Evolutionary conservation across 495 filamentous ascomycete genomes (phyloP), one percentile per base, ranked within the genome.

Genomic region (Parachaetomium inaequale): DNA sequence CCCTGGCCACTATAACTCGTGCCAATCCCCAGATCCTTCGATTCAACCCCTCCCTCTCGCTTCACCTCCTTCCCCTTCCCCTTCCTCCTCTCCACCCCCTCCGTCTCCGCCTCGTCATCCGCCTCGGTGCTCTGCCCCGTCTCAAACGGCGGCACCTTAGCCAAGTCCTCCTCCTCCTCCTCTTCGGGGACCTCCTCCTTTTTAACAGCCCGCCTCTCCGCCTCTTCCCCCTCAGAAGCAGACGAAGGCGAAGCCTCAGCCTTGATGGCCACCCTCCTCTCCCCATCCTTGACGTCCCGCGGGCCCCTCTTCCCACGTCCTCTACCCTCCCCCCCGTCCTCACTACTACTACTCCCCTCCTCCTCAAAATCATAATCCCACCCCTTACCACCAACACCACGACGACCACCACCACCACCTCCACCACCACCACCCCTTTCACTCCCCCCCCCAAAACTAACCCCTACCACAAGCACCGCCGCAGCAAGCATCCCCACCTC

Each of bases 401-500:
- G 10, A 23, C 21, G 19, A 19, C 8, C 51, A 17, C 28, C 47
- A 17, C 26, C 26, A 11, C 26, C 0, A 26, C 51, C 3, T 19
- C 23, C 19, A 17, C 25, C 47, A 10, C 29, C 25, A 50, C 11
- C n/a, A 19, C 31, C 17, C 10, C 31, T 14, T 17, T 7, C 32
- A n/a, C 31, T 8, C 31, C 50, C 3, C 17, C 21, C n/a, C 50
- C 31, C 31, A n/a, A 51, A 17, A 10, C 6, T 0, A 8, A 17
- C 15, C 32, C 31, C 19, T 23, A 32, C 23, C 0, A n/a, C 46
- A n/a, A 40, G 8, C 23, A 40, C 19, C 19, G 6, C 57, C 4
- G n/a, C 82, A 2, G 88, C 1, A 7, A 77, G 72, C 62, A 84
- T 78, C 32, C 85, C 47, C 74, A 96, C 79, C 65, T 89, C 89